phyloP scores from a whole-genome alignment of 345 rosid species.

The Brassica nigra region DNA sequence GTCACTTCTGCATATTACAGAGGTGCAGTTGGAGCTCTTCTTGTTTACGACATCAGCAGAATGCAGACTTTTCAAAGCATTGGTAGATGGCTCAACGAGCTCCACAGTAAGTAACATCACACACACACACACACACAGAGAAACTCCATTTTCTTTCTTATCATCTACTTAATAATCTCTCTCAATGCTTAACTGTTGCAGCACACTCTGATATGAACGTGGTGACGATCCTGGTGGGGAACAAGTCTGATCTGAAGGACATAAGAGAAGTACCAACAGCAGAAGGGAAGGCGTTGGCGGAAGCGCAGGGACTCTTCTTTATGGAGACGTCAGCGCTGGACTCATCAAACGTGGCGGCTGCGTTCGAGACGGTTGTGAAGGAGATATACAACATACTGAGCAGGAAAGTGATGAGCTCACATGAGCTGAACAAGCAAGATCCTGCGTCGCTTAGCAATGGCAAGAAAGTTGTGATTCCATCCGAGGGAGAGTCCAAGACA shows the following conservation, averaged over 20 bases:
- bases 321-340: slow-evolving; percentile 96
- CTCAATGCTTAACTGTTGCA: not conserved
- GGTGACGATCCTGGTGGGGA: slow-evolving; percentile 88
- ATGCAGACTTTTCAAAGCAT: slow-evolving; percentile 86
- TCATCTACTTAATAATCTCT: not conserved
- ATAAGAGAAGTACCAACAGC: slow-evolving; percentile 84
- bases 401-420: slow-evolving; percentile 87
- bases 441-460: slow-evolving; percentile 62
- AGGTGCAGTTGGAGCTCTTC: slow-evolving; percentile 98
- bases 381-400: slow-evolving; percentile 91
- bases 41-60: slow-evolving; percentile 93
- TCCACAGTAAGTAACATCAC: slow-evolving; percentile 68
- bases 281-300: slow-evolving; percentile 88
- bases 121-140: not conserved
- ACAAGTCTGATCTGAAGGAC: slow-evolving; percentile 89
- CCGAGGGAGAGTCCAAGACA: slow-evolving; percentile 45
- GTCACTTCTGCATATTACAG: slow-evolving; percentile 96
- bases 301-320: slow-evolving; percentile 88
- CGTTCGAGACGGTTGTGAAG: slow-evolving; percentile 88
- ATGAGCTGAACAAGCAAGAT: slow-evolving; percentile 69
- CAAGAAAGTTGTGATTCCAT: slow-evolving; percentile 69
- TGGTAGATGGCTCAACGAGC: slow-evolving; percentile 98
- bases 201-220: not conserved
- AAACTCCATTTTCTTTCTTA: not conserved
- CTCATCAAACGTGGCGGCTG: slow-evolving; percentile 88